Conservation (phyloP, 2,329 filamentous ascomycete species). For the Colletotrichum tabaci region DNA sequence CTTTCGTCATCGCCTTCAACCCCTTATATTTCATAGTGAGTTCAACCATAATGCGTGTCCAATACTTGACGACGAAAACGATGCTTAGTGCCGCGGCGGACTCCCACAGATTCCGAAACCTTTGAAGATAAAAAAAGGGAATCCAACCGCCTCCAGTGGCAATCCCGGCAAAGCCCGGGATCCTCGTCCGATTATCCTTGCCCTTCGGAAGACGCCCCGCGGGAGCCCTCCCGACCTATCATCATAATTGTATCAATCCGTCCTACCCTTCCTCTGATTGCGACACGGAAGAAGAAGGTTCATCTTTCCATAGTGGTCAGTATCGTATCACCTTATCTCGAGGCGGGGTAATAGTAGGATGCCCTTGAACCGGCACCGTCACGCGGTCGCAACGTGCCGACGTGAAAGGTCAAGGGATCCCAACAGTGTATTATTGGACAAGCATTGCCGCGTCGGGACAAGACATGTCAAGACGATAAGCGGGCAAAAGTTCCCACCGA, state of each 20-base stretch:
- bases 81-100: too few relatives aligned
- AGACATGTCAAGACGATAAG: conserved; percentile 39
- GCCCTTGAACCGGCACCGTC: background rate
- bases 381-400: conserved; percentile 31
- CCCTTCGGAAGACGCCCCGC: conserved; percentile 28
- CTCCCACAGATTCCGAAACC: background rate
- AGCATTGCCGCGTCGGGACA: conserved; percentile 41
- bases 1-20: too few relatives aligned
- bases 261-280: background rate
- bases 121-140: background rate
- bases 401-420: conserved; percentile 27
- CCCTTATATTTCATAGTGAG: too few relatives aligned
- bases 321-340: conserved; percentile 27
- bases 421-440: conserved; percentile 15
- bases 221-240: conserved; percentile 33
- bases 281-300: conserved; percentile 4
- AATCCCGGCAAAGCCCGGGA: conserved; percentile 28
- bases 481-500: conserved; percentile 14
- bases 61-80: background rate
- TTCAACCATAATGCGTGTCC: too few relatives aligned
- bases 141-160: too few relatives aligned
- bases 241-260: conserved; percentile 22
- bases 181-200: background rate
- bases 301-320: background rate
- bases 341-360: conserved; percentile 16